Evolutionary conservation across 306 rosid species (phyloP), one percentile per base, ranked within the genome.

Genomic region (Prunus mira): DNA sequence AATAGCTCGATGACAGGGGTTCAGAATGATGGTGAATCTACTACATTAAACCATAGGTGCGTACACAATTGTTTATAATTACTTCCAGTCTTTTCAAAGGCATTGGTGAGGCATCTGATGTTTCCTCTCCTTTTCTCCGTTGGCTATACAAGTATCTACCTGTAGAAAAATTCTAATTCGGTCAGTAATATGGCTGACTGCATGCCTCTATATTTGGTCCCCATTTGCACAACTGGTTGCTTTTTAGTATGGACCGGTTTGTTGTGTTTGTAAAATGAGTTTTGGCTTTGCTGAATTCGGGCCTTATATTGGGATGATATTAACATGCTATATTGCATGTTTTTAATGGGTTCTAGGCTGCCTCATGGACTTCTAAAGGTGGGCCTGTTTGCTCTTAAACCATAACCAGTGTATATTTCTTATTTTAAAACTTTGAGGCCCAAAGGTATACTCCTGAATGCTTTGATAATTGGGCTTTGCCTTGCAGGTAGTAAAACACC

Each of bases 31-130:
- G 76, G 72, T 57, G 76, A 73, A 62, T 68, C 50, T 20, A 68
- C 64, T 24, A 78, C 55, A 78, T 65, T 71, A 77, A 67, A 79
- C 64, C 78, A 79, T 73, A 74, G 89, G 95, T 89, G 60, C 74
- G 82, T 34, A 50, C 12, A 54, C 27, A 63, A 46, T 52, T 24
- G 12, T 73, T 78, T 65, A 20, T 65, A 24, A 34, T 67, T 52
- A 38, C 69, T 34, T 65, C 19, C 18, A 4, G 49, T 65, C 6
- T 65, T 46, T 14, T 22, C 18, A 9, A 45, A 52, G 66, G 66
- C 34, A 72, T 38, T 56, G 20, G 15, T 56, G 66, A 55, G 41
- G 38, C 45, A 20, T 67, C 71, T 67, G 32, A 41, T 34, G 69
- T 19, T 65, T 38, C 47, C 46, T 27, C 6, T 38, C 49, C 24